Evolutionary conservation across 257 asterid genomes (phyloP).

Genomic region (Echites panduratus): DNA sequence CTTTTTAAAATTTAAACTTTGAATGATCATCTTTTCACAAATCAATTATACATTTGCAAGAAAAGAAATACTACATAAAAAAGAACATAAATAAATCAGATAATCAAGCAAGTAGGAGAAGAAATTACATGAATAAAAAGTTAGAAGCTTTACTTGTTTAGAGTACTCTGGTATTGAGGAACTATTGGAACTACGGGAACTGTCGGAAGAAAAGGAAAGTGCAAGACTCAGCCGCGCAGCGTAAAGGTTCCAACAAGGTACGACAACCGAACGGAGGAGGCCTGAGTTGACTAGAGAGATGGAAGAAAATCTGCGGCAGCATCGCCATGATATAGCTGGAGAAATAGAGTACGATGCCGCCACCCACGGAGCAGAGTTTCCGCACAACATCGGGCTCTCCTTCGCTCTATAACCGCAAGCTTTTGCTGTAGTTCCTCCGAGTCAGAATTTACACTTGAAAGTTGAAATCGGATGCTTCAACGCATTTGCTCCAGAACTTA

Average conservation of each 20-base stretch:
- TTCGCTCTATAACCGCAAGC: background rate
- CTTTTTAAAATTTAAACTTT: background rate
- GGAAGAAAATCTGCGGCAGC: slow-evolving; percentile 2
- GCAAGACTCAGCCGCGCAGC: background rate
- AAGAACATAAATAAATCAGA: background rate
- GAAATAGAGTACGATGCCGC: background rate
- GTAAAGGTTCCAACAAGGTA: slow-evolving; percentile 5
- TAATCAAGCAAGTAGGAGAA: background rate
- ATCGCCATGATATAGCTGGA: slow-evolving; percentile 7
- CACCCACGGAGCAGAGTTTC: slow-evolving; percentile 5
- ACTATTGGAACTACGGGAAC: slow-evolving; percentile 1
- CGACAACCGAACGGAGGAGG: background rate
- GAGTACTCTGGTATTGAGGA: slow-evolving; percentile 4
- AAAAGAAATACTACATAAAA: background rate
- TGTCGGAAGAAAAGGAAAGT: slow-evolving; percentile 12
- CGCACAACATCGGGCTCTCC: background rate
- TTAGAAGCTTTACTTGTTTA: slow-evolving; percentile 14
- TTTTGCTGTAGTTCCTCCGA: background rate
- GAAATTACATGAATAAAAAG: background rate
- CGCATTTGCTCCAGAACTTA: too few species aligned
- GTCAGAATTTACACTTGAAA: too few species aligned
- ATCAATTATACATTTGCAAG: background rate
- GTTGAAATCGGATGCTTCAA: too few species aligned
- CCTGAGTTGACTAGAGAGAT: background rate
- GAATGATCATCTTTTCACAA: background rate